Evolutionary conservation across 2,329 filamentous ascomycete genomes (phyloP).

Genomic region (Chaetomiaceae sp.): DNA sequence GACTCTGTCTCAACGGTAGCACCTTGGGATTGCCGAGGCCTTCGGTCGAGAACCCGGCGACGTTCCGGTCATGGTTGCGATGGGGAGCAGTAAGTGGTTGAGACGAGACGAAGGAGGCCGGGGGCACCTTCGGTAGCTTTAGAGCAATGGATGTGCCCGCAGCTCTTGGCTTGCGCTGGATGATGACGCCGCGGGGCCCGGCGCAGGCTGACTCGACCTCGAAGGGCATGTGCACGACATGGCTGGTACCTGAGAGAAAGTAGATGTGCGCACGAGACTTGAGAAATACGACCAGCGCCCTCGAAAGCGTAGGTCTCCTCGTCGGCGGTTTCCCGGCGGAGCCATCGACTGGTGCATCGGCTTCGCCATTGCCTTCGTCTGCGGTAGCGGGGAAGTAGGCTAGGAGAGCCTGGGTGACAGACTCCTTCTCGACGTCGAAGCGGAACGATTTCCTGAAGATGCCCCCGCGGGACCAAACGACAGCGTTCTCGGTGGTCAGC

Average conservation of each 20-base stretch:
- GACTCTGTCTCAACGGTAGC: conserved; percentile 45
- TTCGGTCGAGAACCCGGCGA: conserved; percentile 46
- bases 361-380: conserved; percentile 19
- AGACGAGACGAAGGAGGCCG: conserved; percentile 75
- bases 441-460: conserved; percentile 80
- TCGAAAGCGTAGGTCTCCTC: conserved; percentile 36
- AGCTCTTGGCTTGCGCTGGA: conserved; percentile 68
- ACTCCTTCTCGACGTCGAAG: conserved; percentile 80
- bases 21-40: conserved; percentile 50
- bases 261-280: conserved; percentile 91
- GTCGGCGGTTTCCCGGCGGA: conserved; percentile 12
- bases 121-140: conserved; percentile 58
- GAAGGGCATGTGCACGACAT: conserved; percentile 90
- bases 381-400: conserved; percentile 66
- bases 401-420: conserved; percentile 77
- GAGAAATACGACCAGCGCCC: conserved; percentile 83
- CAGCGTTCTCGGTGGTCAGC: conserved; percentile 65
- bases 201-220: conserved; percentile 85
- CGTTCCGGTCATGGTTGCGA: conserved; percentile 39
- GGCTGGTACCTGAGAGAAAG: conserved; percentile 79
- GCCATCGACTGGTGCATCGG: conserved; percentile 5
- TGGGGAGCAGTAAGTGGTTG: conserved; percentile 50
- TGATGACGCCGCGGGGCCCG: conserved; percentile 72
- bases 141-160: conserved; percentile 48
- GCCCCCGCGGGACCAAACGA: conserved; percentile 84